Evolutionary conservation across 1,284 basidiomycete genomes (phyloP).

Genomic region (Cutaneotrichosporon sp.): DNA sequence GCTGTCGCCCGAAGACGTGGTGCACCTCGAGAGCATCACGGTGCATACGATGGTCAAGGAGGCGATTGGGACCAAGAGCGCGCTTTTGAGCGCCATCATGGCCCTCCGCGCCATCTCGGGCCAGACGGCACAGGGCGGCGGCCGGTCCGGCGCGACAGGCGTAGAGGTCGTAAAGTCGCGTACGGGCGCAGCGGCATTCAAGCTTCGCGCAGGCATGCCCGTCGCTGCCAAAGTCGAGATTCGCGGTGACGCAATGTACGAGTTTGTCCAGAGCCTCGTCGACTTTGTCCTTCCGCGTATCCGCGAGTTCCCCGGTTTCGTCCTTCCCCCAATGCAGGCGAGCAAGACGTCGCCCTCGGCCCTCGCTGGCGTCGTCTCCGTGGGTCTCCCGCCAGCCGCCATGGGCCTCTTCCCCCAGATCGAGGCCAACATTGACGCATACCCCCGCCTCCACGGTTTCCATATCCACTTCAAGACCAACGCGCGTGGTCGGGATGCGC

Average conservation of each 20-base stretch:
- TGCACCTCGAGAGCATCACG: slow-evolving; percentile 74
- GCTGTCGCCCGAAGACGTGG: slow-evolving; percentile 61
- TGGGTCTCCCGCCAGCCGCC: slow-evolving; percentile 77
- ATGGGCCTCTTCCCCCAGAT: slow-evolving; percentile 92
- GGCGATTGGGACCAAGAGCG: slow-evolving; percentile 65
- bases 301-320: slow-evolving; percentile 85
- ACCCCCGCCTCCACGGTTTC: slow-evolving; percentile 77
- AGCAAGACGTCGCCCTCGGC: slow-evolving; percentile 59
- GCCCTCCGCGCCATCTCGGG: slow-evolving; percentile 83
- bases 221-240: slow-evolving; percentile 85
- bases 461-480: slow-evolving; percentile 88
- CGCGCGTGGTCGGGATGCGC: slow-evolving; percentile 72
- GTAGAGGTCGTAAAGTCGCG: slow-evolving; percentile 75
- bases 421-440: slow-evolving; percentile 83
- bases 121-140: slow-evolving; percentile 66
- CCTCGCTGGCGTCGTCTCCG: slow-evolving; percentile 77
- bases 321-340: slow-evolving; percentile 58
- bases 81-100: slow-evolving; percentile 78
- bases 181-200: slow-evolving; percentile 78
- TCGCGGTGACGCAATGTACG: slow-evolving; percentile 85
- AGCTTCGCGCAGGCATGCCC: slow-evolving; percentile 73
- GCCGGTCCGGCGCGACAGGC: slow-evolving; percentile 62
- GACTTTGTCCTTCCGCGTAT: slow-evolving; percentile 93
- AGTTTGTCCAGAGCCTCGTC: slow-evolving; percentile 79
- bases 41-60: slow-evolving; percentile 80